phyloP scores from a whole-genome alignment of 306 rosid genomes.

The Cicer chorassanicum region DNA sequence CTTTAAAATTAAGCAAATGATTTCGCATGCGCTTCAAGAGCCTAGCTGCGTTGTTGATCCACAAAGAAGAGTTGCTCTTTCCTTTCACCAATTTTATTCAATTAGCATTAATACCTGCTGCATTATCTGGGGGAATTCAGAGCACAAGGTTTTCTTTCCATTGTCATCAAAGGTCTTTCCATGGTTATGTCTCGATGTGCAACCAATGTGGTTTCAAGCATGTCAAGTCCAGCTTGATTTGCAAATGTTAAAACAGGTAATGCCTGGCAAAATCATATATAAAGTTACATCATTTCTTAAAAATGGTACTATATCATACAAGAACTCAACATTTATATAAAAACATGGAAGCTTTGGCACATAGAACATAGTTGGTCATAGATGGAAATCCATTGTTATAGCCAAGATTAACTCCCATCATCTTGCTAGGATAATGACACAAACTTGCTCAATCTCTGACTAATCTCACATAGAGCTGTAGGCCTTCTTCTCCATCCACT shows the following conservation, averaged over 20 bases:
- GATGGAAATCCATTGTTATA: conserved; percentile 81
- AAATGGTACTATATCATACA: neutral
- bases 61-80: conserved; percentile 93
- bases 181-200: conserved; percentile 94
- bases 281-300: neutral
- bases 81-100: conserved; percentile 79
- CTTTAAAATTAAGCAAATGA: conserved; percentile 91
- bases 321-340: conserved; percentile 47
- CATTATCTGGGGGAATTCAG: conserved; percentile 85
- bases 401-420: conserved; percentile 72
- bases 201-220: conserved; percentile 95
- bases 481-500: conserved; percentile 94
- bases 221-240: conserved; percentile 97
- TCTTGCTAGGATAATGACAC: conserved; percentile 63
- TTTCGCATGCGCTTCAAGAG: conserved; percentile 98
- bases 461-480: conserved; percentile 82
- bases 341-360: conserved; percentile 97
- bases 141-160: conserved; percentile 82
- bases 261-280: conserved; percentile 60
- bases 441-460: conserved; percentile 90
- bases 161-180: conserved; percentile 91
- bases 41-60: conserved; percentile 99
- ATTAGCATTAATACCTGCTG: too few species aligned
- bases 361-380: conserved; percentile 70
- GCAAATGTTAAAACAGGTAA: conserved; percentile 87